Percentiles rank a stretch among this genome's conserved stretches.
These are phyloP conservation scores for Ascochyta koolunga DNA, from an alignment of 2,329 filamentous ascomycete species.

Conservation along the genomic window DNA sequence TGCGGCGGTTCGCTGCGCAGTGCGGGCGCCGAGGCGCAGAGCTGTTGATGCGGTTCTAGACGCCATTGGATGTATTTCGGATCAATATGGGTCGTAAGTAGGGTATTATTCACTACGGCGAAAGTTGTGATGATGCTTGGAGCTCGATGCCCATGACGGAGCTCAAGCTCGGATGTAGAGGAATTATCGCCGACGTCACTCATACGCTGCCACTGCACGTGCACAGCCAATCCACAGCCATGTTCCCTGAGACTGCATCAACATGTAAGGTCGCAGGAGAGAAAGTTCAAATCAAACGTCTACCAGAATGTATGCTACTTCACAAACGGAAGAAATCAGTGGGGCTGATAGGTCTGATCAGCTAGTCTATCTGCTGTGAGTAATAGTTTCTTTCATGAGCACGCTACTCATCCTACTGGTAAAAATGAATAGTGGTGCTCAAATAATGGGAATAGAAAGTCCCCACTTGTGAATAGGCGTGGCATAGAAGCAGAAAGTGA, in stretches of 20 bases:
- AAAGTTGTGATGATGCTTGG: neutral
- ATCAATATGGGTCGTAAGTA: neutral
- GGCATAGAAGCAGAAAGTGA: neutral
- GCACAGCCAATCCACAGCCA: neutral
- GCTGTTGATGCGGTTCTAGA: constrained; percentile 5
- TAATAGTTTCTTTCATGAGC: no score
- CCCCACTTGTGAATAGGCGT: neutral
- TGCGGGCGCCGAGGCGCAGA: constrained; percentile 9
- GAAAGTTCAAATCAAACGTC: no score
- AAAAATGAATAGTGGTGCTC: no score
- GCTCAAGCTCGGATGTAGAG: constrained; percentile 25
- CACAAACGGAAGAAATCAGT: no score
- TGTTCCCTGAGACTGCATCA: neutral
- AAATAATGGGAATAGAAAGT: neutral
- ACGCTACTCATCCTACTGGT: no score
- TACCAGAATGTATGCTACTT: no score
- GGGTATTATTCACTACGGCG: neutral
- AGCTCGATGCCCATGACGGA: constrained; percentile 11
- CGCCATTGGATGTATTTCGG: constrained; percentile 2
- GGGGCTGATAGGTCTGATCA: no score
- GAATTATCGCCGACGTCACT: constrained; percentile 33
- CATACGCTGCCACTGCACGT: constrained; percentile 16
- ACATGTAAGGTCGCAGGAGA: no score
- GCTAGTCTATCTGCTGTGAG: no score
- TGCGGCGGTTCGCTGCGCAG: constrained; percentile 3